Base-by-base conservation (phyloP, 2,329 filamentous ascomycete species). In the Colletotrichum sp. region DNA sequence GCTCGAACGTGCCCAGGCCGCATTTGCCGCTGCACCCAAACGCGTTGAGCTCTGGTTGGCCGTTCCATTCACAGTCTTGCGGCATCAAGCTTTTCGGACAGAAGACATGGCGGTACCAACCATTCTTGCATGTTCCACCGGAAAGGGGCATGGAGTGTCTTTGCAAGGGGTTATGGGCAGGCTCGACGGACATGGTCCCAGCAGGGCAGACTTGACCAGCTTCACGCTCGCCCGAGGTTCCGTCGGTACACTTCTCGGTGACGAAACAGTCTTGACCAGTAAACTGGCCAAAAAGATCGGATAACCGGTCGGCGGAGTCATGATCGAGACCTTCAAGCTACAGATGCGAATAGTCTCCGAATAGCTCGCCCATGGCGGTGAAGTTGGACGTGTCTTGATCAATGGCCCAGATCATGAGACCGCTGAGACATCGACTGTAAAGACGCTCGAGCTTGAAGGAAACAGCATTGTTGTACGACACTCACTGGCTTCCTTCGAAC, bases 401-500 rank as follows among this genome's bases (percentile, higher is more conserved):
- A 18, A 82, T 70, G 15, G 80, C 72, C 81, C 81, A 82, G 21
- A 82, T 77, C 79, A 81, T 81, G 5, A 78, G 57, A 3, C 81
- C 81, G 18, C 36, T 63, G 16, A 81, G 52, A 64, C 79, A 81
- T 8, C 77, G 71, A 2, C 60, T 43, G 3, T 73, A 77, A 3
- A 78, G 72, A 13, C 64, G 76, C 1, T 73, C 82, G 68, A 78
- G 73, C 28, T 30, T n/a, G 43, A 78, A 81, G 15, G 79, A 78
- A 32, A 80, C 36, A 6, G 72, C 77, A 43, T 82, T 79, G 72
- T 87, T 84, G 70, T 78, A 87, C 3, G 81, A 82, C 18, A 86
- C 80, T 84, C 85, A 87, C 74, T 87, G 84, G 28, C 83, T 68
- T 5, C 67, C 67, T 18, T 82, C 79, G 68, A 78, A 87, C 4